These are phyloP conservation scores for Debaryomyces subglobosus DNA, from an alignment of 1,139 yeast genomes.

Conservation along the genomic window DNA sequence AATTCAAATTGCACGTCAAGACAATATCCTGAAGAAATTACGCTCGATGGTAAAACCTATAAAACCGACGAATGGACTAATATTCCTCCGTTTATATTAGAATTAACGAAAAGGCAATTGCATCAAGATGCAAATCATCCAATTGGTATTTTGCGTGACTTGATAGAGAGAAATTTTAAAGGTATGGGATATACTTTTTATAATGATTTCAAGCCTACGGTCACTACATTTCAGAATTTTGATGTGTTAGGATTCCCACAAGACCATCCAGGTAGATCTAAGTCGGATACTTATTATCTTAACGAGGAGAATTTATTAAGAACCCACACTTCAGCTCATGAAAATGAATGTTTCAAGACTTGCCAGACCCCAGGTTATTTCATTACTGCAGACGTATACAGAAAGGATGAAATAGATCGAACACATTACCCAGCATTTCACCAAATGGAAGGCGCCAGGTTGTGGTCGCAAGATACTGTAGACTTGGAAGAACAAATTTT, in stretches of 20 bases:
- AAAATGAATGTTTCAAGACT: conserved; percentile 72
- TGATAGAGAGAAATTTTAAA: conserved; percentile 69
- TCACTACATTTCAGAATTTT: conserved; percentile 79
- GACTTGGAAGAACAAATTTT: conserved; percentile 48
- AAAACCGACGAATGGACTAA: conserved; percentile 82
- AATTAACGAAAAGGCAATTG: conserved; percentile 69
- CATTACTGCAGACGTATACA: conserved; percentile 93
- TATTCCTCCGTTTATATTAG: conserved; percentile 73
- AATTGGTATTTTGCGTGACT: conserved; percentile 76
- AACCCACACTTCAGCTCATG: conserved; percentile 98
- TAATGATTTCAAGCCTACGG: conserved; percentile 82
- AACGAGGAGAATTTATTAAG: conserved; percentile 72
- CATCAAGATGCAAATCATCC: conserved; percentile 83
- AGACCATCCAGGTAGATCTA: conserved; percentile 93
- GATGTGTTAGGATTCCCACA: conserved; percentile 88
- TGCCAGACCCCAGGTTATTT: conserved; percentile 83
- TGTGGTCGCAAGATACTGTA: conserved; percentile 63
- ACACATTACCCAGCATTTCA: conserved; percentile 98
- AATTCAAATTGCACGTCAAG: not conserved
- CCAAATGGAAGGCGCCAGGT: conserved; percentile 95
- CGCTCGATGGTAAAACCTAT: conserved; percentile 55
- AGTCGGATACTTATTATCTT: conserved; percentile 89
- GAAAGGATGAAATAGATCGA: conserved; percentile 93
- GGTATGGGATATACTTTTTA: conserved; percentile 78
- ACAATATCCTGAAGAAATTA: conserved; percentile 33